Evolutionary conservation across 495 filamentous ascomycete genomes (phyloP).

Genomic region (Bacidia gigantensis): DNA sequence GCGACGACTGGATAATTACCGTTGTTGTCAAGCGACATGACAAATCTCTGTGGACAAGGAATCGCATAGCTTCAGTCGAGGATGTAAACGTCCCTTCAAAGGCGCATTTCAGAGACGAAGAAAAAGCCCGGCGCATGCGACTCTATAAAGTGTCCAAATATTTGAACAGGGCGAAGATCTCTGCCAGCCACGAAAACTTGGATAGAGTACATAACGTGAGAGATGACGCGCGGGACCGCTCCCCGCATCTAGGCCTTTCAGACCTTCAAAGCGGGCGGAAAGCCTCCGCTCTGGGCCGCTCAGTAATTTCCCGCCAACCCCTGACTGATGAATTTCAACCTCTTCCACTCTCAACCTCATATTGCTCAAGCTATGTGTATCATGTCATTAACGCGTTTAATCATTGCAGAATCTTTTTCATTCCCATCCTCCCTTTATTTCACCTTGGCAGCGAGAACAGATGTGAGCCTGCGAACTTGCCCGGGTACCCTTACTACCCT

Average conservation of each 20-base stretch:
- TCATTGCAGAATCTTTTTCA: not conserved
- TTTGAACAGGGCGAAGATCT: too few relatives aligned
- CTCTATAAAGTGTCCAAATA: too few relatives aligned
- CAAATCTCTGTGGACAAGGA: not conserved
- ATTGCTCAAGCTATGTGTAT: not conserved
- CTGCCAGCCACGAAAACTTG: too few relatives aligned
- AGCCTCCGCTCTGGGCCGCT: too few relatives aligned
- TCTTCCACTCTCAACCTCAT: not conserved
- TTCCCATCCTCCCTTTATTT: slow-evolving; percentile 2
- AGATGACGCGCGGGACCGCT: too few relatives aligned
- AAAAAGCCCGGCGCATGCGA: too few relatives aligned
- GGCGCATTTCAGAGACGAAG: too few relatives aligned
- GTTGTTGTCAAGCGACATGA: not conserved
- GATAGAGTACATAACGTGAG: too few relatives aligned
- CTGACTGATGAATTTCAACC: too few relatives aligned
- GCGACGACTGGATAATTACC: not conserved
- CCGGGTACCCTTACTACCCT: not conserved
- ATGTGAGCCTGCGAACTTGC: not conserved
- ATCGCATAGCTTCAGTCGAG: not conserved
- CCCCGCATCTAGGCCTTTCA: too few relatives aligned
- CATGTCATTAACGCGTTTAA: not conserved
- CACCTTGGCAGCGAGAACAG: slow-evolving; percentile 1
- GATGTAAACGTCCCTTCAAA: not conserved
- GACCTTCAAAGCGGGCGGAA: too few relatives aligned
- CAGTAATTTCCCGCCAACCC: too few relatives aligned